Evolutionary conservation across 257 asterid species (phyloP), one percentile per base, ranked within the genome.

Genomic region (Penstemon newberryi): DNA sequence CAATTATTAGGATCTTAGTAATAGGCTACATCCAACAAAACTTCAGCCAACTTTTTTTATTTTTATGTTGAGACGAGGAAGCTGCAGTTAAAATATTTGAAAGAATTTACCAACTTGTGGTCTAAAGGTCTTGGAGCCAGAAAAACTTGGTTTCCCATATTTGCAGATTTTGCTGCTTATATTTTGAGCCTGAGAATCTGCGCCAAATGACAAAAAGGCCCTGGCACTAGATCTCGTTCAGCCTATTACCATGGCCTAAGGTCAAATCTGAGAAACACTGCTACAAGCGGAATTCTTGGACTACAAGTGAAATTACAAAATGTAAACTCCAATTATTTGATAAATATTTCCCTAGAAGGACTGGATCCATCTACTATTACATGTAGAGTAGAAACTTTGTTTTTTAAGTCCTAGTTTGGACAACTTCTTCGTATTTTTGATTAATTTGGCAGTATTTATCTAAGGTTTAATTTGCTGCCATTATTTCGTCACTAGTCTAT

Each of bases 381-480:
- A 12, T 55, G 43, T 5, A 41, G 39, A 7, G 54, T 54, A 46
- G 46, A 53, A 65, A 15, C 53, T 43, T 61, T 7, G 46, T 69
- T 41, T 51, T 7, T 60, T 59, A 39, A 60, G 45, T 61, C 7
- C 45, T 47, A 44, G 7, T 37, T 45, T 59, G 60, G 19, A 37
- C 5, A 33, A 9, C 19, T 18, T 43, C 40, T 39, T 55, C 44
- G 46, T 51, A 33, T 5, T 42, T 15, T 11, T 33, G 43, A 39
- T 50, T 13, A 10, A 46, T 46, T 46, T 6, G 42, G 41, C 58
- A 18, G 44, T 54, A 59, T 41, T 37, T 11, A 49, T 7, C 60
- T 46, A 7, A 46, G 58, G 40, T 60, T 41, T 4, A n/a, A 45
- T 43, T 68, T 6, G 54, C 49, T 70, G 73, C 40, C 41, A 13